Evolutionary conservation across 1,139 yeast species (phyloP), one percentile per base, ranked within the genome.

Genomic region (Arxiozyma bovina): DNA sequence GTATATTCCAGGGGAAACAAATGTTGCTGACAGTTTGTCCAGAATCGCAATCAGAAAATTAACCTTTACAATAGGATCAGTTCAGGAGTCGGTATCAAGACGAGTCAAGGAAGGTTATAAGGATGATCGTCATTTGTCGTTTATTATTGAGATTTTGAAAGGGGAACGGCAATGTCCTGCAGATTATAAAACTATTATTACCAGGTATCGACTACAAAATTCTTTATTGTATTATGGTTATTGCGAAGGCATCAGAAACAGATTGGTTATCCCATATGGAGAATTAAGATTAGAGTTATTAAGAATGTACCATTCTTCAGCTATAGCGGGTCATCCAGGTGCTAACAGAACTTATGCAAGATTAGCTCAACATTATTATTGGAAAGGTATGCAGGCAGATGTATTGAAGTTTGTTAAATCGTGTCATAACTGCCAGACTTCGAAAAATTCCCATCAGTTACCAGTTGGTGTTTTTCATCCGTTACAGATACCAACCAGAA

Each of bases 391-490:
- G 46, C 27, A 27, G 20, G 34, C 8, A 15, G 15, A 21, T n/a
- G 23, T 50, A 15, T 42, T 22, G 6, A 27, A 45, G 21, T 50
- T 44, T 22, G 21, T 38, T 20, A 43, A 44, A n/a, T n/a, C 42
- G 4, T 50, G 52, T 34, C 12, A 27, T 7, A 20, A 7, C 18
- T 45, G 49, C 22, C 49, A 50, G 22, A 21, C 34, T 8, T 22
- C 23, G 6, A 50, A 50, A 38, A 48, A 50, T 38, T 21, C 42
- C 15, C 20, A 15, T 30, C 5, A 21, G 17, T 8, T 15, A 20
- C 52, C n/a, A 17, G 20, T n/a, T 34, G 52, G 52, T 34, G 25
- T 18, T 45, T 50, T 23, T 21, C 41, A 44, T 17, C 49, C 48
- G 2, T n/a, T 50, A 17, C 17, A 34, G 6, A 42, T 45, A 21